Percentiles rank a stretch among this genome's conserved stretches.
Conservation (phyloP, 768 basidiomycete species). For the Tricholoma bakamatsutake region DNA sequence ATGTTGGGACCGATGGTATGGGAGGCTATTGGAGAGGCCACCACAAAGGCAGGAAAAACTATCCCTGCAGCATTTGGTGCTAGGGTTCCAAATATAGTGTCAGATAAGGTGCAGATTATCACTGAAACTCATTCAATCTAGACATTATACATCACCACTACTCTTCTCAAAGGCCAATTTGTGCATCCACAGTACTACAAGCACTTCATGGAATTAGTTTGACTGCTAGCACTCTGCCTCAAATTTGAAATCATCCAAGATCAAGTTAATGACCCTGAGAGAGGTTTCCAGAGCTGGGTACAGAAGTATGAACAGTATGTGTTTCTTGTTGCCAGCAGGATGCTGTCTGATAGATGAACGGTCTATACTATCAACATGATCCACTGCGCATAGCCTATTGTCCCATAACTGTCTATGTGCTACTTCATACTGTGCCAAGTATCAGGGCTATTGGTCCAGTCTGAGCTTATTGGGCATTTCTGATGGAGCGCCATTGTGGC, state of each 20-base stretch:
- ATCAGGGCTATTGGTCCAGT: no score
- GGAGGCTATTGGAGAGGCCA: no score
- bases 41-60: no score
- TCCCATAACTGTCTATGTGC: neutral
- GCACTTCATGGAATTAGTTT: slow-evolving; percentile 1
- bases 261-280: no score
- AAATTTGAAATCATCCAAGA: slow-evolving; percentile 20
- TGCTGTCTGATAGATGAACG: slow-evolving; percentile 8
- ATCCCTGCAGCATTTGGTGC: neutral
- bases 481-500: slow-evolving; percentile 33
- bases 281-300: slow-evolving; percentile 34
- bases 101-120: neutral
- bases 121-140: no score
- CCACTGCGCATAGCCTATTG: slow-evolving; percentile 24
- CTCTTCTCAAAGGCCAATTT: no score
- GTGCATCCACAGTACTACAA: slow-evolving; percentile 34
- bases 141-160: no score
- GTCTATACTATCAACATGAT: slow-evolving; percentile 26
- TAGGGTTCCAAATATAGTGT: neutral
- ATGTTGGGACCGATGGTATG: no score
- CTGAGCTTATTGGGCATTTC: no score
- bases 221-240: slow-evolving; percentile 13
- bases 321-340: no score
- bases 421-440: neutral
- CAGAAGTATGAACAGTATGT: slow-evolving; percentile 31